Conservation (phyloP, 78 protist species). For the Planoprotostelium fungivorum region DNA sequence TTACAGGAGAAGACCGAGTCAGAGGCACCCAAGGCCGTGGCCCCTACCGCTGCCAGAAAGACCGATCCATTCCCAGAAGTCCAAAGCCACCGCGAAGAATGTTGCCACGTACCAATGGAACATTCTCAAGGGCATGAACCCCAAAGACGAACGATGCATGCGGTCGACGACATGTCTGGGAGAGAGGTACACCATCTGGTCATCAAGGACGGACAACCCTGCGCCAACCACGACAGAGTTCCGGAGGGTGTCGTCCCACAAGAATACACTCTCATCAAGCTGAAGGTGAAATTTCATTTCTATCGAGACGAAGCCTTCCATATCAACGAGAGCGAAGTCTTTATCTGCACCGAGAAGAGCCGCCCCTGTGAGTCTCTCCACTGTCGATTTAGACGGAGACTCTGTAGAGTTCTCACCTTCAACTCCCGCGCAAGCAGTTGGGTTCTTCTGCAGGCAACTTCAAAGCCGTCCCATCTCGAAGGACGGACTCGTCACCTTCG, state of each 20-base stretch:
- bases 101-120: conserved; percentile 82
- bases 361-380: conserved; percentile 56
- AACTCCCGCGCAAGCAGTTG: neutral
- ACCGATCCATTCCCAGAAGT: conserved; percentile 53
- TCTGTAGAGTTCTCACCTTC: neutral
- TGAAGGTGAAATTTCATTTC: conserved; percentile 43
- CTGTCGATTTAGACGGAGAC: neutral
- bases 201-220: conserved; percentile 96
- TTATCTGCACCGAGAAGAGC: conserved; percentile 78
- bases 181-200: conserved; percentile 85
- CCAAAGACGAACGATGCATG: conserved; percentile 92
- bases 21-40: neutral
- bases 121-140: conserved; percentile 84
- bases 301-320: conserved; percentile 85
- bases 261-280: conserved; percentile 94
- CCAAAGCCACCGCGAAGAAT: conserved; percentile 85
- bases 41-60: conserved; percentile 10
- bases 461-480: neutral
- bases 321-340: conserved; percentile 57
- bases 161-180: conserved; percentile 84
- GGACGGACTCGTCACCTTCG: neutral
- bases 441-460: neutral
- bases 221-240: conserved; percentile 99
- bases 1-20: neutral
- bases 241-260: conserved; percentile 93